Percentiles rank a stretch among this genome's conserved stretches.
These are phyloP conservation scores for Cucumis cinereus DNA, from an alignment of 306 rosid genomes.

Conservation along the genomic window DNA sequence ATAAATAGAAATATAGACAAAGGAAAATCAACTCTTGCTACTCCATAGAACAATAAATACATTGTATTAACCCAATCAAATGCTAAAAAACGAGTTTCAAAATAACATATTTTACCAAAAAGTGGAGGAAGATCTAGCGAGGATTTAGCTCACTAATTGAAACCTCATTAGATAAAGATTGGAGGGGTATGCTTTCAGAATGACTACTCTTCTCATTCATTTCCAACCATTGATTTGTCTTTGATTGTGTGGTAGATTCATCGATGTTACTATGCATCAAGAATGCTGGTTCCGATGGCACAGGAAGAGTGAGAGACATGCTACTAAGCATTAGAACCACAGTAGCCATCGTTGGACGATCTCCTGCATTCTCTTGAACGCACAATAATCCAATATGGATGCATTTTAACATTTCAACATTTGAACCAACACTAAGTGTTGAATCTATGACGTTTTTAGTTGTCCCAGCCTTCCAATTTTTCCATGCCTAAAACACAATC, in stretches of 20 bases:
- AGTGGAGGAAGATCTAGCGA: neutral
- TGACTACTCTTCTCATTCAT: neutral
- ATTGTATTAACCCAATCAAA: neutral
- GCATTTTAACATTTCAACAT: conserved; percentile 3
- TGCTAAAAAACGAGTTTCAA: neutral
- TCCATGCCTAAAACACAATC: neutral
- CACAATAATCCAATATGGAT: conserved; percentile 20
- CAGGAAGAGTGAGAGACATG: neutral
- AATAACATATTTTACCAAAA: neutral
- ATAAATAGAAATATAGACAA: too few species aligned
- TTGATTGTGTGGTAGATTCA: neutral
- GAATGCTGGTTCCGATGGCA: conserved; percentile 4
- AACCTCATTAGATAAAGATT: neutral
- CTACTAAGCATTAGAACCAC: conserved; percentile 19
- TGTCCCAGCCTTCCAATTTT: neutral
- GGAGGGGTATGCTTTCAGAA: neutral
- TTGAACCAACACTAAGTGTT: neutral
- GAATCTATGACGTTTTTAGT: neutral
- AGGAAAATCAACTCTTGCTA: neutral
- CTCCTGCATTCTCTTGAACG: conserved; percentile 15
- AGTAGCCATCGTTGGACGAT: conserved; percentile 19
- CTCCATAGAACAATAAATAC: neutral
- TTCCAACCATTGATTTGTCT: neutral
- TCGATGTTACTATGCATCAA: neutral
- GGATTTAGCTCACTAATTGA: neutral